Conservation (phyloP, 169 alveolate genomes). For the Plasmodium inui region DNA sequence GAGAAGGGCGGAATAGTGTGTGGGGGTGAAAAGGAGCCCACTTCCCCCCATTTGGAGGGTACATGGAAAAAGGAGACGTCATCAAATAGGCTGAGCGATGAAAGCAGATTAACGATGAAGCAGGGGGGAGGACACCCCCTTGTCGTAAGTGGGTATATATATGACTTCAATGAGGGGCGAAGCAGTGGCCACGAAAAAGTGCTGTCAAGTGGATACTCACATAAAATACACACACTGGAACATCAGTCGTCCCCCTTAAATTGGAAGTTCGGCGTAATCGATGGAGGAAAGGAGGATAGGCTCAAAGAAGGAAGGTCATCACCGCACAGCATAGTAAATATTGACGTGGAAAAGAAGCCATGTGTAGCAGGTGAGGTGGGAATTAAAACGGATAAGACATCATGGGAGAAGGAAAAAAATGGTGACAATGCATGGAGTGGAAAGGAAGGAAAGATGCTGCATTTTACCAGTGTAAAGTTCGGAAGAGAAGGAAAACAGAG, state of each 20-base stretch:
- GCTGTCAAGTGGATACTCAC: background rate
- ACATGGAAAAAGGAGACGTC: background rate
- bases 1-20: background rate
- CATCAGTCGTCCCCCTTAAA: background rate
- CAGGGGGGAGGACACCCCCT: background rate
- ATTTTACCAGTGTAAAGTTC: background rate
- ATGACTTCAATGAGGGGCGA: background rate
- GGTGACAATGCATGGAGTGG: background rate
- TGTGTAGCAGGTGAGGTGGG: background rate
- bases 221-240: background rate
- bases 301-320: background rate
- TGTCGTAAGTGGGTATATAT: background rate
- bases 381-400: background rate
- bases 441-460: background rate
- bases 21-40: background rate
- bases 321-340: background rate
- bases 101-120: background rate
- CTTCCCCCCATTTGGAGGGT: background rate
- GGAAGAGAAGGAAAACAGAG: background rate
- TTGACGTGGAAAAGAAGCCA: background rate
- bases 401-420: background rate
- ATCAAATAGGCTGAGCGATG: background rate
- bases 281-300: too few species aligned
- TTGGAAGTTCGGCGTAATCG: background rate
- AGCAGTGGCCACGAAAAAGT: background rate